Percentiles rank a stretch among this genome's conserved stretches.
These are phyloP conservation scores for Rhynchosporium agropyri DNA, from an alignment of 2,329 filamentous ascomycete species.

Conservation along the genomic window DNA sequence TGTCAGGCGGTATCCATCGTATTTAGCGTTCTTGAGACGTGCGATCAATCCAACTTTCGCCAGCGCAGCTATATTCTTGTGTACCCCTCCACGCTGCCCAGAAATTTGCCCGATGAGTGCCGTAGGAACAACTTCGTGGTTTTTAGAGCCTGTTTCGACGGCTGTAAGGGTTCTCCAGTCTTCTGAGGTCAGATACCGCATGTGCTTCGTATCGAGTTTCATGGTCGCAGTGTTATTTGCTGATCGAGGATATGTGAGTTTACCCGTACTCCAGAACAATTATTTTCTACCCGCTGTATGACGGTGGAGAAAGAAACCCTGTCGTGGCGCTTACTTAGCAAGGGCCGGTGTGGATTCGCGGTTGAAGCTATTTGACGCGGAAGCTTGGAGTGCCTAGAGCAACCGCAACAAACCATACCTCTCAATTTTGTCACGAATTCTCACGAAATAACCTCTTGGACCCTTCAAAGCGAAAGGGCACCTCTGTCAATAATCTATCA, in stretches of 20 bases:
- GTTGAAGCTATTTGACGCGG: conserved; percentile 39
- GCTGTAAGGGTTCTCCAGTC: conserved; percentile 95
- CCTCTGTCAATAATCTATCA: background rate
- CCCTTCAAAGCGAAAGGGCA: conserved; percentile 15
- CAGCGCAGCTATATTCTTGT: conserved; percentile 84
- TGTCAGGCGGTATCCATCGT: conserved; percentile 94
- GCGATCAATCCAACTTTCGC: conserved; percentile 92
- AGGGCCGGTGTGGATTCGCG: conserved; percentile 24
- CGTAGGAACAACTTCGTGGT: conserved; percentile 96
- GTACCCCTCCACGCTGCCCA: conserved; percentile 79
- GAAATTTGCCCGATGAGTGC: conserved; percentile 83
- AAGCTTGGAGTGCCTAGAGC: conserved; percentile 39
- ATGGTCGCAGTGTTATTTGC: conserved; percentile 52
- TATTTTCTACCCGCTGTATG: conserved; percentile 34
- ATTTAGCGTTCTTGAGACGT: conserved; percentile 91
- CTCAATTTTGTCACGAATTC: conserved; percentile 34
- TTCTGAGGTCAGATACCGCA: conserved; percentile 88
- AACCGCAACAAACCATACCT: conserved; percentile 29
- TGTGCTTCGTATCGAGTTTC: conserved; percentile 92
- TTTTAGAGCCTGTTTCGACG: conserved; percentile 90
- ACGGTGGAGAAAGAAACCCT: conserved; percentile 25
- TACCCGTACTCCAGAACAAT: conserved; percentile 12
- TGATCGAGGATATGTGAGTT: conserved; percentile 16
- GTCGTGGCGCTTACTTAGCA: conserved; percentile 30
- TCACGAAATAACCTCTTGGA: conserved; percentile 35